phyloP scores from a whole-genome alignment of 306 rosid genomes.

The Sphenostylis stenocarpa region DNA sequence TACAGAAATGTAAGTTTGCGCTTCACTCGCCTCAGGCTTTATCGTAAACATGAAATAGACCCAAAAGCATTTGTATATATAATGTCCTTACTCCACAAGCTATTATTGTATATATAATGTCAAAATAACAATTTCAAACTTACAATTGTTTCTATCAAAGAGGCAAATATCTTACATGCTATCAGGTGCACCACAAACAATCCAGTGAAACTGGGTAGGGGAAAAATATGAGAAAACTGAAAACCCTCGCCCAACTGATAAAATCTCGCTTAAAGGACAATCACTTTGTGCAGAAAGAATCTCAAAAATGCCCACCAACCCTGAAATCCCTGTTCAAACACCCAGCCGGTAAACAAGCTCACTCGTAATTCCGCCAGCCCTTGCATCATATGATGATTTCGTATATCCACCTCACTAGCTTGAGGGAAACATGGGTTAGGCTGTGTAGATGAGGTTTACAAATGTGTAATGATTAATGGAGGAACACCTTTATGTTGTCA shows the following conservation, averaged over 20 bases:
- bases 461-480: constrained; percentile 45
- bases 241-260: constrained; percentile 54
- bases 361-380: constrained; percentile 76
- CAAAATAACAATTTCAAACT: constrained; percentile 43
- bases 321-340: constrained; percentile 58
- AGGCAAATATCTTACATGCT: constrained; percentile 50
- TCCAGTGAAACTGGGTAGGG: constrained; percentile 52
- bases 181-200: constrained; percentile 42
- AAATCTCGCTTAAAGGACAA: constrained; percentile 59
- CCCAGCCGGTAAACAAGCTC: constrained; percentile 59
- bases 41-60: no score
- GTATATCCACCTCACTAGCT: constrained; percentile 44
- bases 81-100: constrained; percentile 27
- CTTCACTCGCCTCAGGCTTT: no score
- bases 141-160: constrained; percentile 45
- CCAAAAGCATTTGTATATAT: constrained; percentile 17
- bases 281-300: constrained; percentile 75
- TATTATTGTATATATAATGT: constrained; percentile 49
- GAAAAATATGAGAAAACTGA: constrained; percentile 39
- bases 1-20: no score
- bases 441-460: constrained; percentile 72
- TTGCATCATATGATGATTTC: constrained; percentile 55
- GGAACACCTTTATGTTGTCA: constrained; percentile 53
- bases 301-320: constrained; percentile 67
- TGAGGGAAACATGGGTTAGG: constrained; percentile 41